Evolutionary conservation across 148 eudicot species (phyloP).

Genomic region (Cornus florida): DNA sequence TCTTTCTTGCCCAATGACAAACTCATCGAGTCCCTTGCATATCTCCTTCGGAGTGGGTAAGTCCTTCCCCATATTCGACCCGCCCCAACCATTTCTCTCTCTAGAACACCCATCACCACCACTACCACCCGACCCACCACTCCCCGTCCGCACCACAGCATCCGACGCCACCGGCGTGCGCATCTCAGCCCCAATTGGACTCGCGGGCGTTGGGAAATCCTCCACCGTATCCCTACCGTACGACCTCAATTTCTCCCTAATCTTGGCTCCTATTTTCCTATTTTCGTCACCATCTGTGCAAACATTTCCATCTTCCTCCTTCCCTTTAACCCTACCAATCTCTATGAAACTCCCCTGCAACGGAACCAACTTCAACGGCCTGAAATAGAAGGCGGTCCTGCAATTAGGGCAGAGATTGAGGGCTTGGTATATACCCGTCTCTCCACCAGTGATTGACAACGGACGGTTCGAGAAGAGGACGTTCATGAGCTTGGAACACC

Average conservation of each 20-base stretch:
- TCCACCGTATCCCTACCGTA: slow-evolving; percentile 43
- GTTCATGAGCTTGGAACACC: slow-evolving; percentile 62
- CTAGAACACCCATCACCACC: slow-evolving; percentile 15
- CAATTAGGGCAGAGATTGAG: slow-evolving; percentile 67
- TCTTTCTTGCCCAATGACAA: slow-evolving; percentile 81
- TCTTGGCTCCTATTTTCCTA: slow-evolving; percentile 28
- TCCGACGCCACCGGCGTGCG: background rate
- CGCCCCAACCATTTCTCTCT: slow-evolving; percentile 41
- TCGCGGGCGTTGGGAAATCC: background rate
- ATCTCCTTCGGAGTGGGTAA: slow-evolving; percentile 88
- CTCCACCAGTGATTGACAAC: slow-evolving; percentile 55
- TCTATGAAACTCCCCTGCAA: slow-evolving; percentile 81
- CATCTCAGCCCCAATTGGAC: background rate
- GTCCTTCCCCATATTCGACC: slow-evolving; percentile 54
- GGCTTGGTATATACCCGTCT: slow-evolving; percentile 69
- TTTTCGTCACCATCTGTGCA: slow-evolving; percentile 15
- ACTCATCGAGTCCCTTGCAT: slow-evolving; percentile 59
- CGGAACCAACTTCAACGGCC: slow-evolving; percentile 70
- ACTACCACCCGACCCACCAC: background rate
- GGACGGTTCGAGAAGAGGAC: slow-evolving; percentile 85
- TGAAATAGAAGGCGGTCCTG: slow-evolving; percentile 72
- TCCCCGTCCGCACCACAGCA: slow-evolving; percentile 15
- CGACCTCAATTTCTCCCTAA: slow-evolving; percentile 89
- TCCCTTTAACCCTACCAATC: slow-evolving; percentile 66
- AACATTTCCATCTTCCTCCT: slow-evolving; percentile 21